Evolutionary conservation across 75 land plant genomes (phyloP), one percentile per base, ranked within the genome.

Genomic region (Pinus tabuliformis): DNA sequence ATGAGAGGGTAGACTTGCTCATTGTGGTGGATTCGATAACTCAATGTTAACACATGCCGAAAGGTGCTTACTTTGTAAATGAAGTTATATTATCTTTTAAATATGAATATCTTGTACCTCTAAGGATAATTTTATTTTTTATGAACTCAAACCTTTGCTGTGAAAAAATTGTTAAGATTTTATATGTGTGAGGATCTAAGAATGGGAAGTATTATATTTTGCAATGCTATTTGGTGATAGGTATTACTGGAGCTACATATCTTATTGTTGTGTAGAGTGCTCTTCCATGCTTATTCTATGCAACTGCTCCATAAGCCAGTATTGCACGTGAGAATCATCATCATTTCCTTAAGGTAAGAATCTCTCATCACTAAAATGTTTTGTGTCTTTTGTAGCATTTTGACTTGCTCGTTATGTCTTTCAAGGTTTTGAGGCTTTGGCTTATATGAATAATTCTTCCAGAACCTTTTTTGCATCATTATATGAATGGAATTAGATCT

Each of bases 1-100:
- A 92, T 86, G 91, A 90, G 4, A 86, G 87, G 76, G 83, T 97
- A 52, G 99, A 97, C 72, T 82, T 92, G 11, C 92, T 95, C 78
- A 95, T 95, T 75, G 94, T 97, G 62, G 91, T 97, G 58, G 98
- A 97, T 85, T 97, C 98, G 16, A 93, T 97, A 20, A 97, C 94
- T 8, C 98, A 92, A 70, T 83, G 88, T 68, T 95, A 98, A 16
- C 92, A 93, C 77, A 84, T 62, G 39, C 90, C 86, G 28, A 91
- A 84, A 86, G 98, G 96, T 95, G 60, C 56, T 33, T 18, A 36
- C n/a, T 11, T 52, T 76, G 12, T 77, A 37, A 30, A 56, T 58
- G 62, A 3, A 57, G 45, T 42, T 16, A 11, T 21, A 76, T 24
- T 26, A 9, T 22, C 49, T 77, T n/a, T 5, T 24, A 21, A 54